These are phyloP conservation scores for Sonneratia alba DNA, from an alignment of 345 rosid species.

Conservation along the genomic window DNA sequence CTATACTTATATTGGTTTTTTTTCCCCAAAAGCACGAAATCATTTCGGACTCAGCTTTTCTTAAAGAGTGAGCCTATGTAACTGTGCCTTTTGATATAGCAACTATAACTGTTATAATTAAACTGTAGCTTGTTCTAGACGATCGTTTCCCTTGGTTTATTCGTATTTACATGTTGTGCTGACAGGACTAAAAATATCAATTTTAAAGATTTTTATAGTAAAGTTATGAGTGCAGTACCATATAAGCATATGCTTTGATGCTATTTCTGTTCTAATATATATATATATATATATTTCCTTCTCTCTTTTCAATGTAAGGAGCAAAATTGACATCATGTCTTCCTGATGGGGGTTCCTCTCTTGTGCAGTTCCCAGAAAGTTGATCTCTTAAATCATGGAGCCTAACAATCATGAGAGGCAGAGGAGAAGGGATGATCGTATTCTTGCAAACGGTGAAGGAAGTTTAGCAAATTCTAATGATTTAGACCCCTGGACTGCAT, in stretches of 20 bases:
- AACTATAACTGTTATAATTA: neutral
- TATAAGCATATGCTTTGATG: neutral
- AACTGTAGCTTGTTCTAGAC: too few relatives aligned
- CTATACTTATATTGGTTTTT: neutral
- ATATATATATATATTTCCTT: neutral
- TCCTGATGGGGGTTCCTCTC: neutral
- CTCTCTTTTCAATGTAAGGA: too few relatives aligned
- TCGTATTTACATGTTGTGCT: neutral
- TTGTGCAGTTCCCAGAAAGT: too few relatives aligned
- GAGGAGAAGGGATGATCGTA: slow-evolving; percentile 36
- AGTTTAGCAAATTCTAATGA: slow-evolving; percentile 28
- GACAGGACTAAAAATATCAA: too few relatives aligned
- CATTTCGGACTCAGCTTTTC: neutral
- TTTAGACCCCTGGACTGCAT: slow-evolving; percentile 98
- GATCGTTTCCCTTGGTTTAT: too few relatives aligned
- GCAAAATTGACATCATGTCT: neutral
- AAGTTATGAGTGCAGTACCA: too few relatives aligned
- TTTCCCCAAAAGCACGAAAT: neutral
- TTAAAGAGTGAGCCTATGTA: neutral
- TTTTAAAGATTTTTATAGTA: too few relatives aligned
- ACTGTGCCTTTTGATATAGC: neutral
- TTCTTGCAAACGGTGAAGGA: slow-evolving; percentile 45
- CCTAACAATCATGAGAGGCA: slow-evolving; percentile 47
- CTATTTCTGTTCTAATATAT: neutral
- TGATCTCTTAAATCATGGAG: slow-evolving; percentile 34